These are phyloP conservation scores for Acanthamoeba divionensis DNA, from an alignment of 208 protist species.

Conservation along the genomic window DNA sequence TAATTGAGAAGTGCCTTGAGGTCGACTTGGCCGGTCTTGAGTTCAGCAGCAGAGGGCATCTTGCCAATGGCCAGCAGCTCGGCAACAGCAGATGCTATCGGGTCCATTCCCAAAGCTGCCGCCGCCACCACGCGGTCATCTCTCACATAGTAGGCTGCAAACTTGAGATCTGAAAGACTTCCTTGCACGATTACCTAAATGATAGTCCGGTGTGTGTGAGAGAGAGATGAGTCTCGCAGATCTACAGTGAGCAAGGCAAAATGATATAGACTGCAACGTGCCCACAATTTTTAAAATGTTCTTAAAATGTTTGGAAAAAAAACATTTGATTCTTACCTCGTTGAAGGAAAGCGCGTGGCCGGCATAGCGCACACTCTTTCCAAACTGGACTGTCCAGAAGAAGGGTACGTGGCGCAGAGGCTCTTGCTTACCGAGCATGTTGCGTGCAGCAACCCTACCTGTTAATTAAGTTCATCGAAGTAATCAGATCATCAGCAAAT, in stretches of 20 bases:
- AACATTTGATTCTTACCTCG: neutral
- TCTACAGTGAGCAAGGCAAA: neutral
- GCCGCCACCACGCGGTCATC: slow-evolving; percentile 41
- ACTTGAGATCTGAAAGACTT: slow-evolving; percentile 20
- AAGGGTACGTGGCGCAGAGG: slow-evolving; percentile 52
- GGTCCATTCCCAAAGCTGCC: slow-evolving; percentile 13
- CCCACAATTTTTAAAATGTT: neutral
- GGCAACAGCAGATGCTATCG: neutral
- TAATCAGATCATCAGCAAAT: neutral
- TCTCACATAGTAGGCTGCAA: slow-evolving; percentile 61
- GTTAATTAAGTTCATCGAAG: neutral
- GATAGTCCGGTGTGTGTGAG: too few species aligned
- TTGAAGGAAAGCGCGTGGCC: slow-evolving; percentile 59
- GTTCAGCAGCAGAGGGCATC: neutral
- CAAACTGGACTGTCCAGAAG: slow-evolving; percentile 70
- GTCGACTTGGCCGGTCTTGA: neutral
- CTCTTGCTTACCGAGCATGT: slow-evolving; percentile 45
- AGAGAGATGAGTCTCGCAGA: too few species aligned
- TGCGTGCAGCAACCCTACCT: slow-evolving; percentile 30
- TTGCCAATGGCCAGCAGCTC: neutral
- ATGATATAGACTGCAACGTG: neutral
- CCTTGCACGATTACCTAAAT: slow-evolving; percentile 52
- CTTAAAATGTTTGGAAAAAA: too few species aligned
- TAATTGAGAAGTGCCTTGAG: slow-evolving; percentile 29
- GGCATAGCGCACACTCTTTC: slow-evolving; percentile 60